Evolutionary conservation across 2,329 filamentous ascomycete genomes (phyloP).

Genomic region (Tothia fuscella): DNA sequence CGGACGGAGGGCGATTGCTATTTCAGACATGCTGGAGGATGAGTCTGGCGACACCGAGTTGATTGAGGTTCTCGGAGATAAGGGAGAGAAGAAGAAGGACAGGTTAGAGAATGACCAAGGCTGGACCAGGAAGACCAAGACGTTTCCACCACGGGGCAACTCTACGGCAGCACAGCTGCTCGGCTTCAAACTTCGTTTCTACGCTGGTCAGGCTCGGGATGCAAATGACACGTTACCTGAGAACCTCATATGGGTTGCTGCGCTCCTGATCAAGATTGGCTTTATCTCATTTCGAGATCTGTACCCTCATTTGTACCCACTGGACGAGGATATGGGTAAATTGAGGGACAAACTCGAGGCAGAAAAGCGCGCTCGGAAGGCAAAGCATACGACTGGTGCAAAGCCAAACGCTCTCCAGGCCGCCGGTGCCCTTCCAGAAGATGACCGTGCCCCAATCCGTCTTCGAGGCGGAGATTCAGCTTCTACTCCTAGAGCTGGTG

Average conservation of each 20-base stretch:
- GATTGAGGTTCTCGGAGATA: slow-evolving; percentile 18
- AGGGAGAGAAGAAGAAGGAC: slow-evolving; percentile 13
- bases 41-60: neutral
- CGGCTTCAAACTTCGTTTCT: slow-evolving; percentile 94
- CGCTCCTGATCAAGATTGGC: slow-evolving; percentile 89
- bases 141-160: slow-evolving; percentile 74
- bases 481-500: slow-evolving; percentile 13
- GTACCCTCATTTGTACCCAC: slow-evolving; percentile 82
- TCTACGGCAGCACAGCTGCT: slow-evolving; percentile 86
- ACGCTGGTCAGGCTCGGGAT: slow-evolving; percentile 67
- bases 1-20: slow-evolving; percentile 48
- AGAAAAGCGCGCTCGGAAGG: slow-evolving; percentile 69
- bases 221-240: slow-evolving; percentile 70
- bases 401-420: slow-evolving; percentile 72
- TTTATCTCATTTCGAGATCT: slow-evolving; percentile 88
- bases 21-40: slow-evolving; percentile 32
- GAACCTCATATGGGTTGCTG: slow-evolving; percentile 84
- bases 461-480: slow-evolving; percentile 46
- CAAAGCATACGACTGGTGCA: slow-evolving; percentile 55
- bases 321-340: slow-evolving; percentile 69
- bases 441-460: slow-evolving; percentile 39
- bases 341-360: slow-evolving; percentile 59
- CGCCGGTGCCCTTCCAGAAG: slow-evolving; percentile 79
- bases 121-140: slow-evolving; percentile 74
- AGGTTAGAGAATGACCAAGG: slow-evolving; percentile 21